phyloP scores from a whole-genome alignment of 2,329 filamentous ascomycete species.

The Penicillium concentricum region DNA sequence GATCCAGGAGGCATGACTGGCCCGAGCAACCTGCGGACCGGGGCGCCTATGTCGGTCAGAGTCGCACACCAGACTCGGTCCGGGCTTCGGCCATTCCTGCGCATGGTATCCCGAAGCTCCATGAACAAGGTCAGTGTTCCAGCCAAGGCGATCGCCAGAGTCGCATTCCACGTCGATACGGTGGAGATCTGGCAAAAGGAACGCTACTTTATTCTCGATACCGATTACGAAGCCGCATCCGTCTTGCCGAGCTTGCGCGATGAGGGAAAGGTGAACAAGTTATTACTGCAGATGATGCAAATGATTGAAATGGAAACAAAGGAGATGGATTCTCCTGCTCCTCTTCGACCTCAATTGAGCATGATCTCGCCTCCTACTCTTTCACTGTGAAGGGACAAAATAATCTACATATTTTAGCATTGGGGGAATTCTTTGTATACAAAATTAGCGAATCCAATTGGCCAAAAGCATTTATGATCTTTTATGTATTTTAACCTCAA shows the following conservation, averaged over 20 bases:
- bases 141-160: constrained; percentile 35
- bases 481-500: not conserved
- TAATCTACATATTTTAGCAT: not conserved
- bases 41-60: constrained; percentile 30
- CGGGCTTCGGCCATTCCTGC: constrained; percentile 34
- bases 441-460: not conserved
- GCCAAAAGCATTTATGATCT: not conserved
- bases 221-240: constrained; percentile 38
- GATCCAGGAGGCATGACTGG: constrained; percentile 35
- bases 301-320: constrained; percentile 31
- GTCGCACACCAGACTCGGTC: constrained; percentile 34
- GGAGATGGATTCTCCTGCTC: constrained; percentile 29
- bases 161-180: constrained; percentile 33
- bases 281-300: constrained; percentile 32
- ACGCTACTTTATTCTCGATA: constrained; percentile 36
- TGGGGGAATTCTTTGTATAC: not conserved
- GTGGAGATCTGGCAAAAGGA: constrained; percentile 32
- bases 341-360: constrained; percentile 24
- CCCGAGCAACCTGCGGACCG: constrained; percentile 24
- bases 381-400: not conserved
- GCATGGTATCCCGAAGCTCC: constrained; percentile 36
- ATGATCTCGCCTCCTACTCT: constrained; percentile 12
- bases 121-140: constrained; percentile 37
- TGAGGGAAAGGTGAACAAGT: constrained; percentile 25
- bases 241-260: constrained; percentile 33